These are phyloP conservation scores for Mycena metata DNA, from an alignment of 768 basidiomycete species.

Conservation along the genomic window DNA sequence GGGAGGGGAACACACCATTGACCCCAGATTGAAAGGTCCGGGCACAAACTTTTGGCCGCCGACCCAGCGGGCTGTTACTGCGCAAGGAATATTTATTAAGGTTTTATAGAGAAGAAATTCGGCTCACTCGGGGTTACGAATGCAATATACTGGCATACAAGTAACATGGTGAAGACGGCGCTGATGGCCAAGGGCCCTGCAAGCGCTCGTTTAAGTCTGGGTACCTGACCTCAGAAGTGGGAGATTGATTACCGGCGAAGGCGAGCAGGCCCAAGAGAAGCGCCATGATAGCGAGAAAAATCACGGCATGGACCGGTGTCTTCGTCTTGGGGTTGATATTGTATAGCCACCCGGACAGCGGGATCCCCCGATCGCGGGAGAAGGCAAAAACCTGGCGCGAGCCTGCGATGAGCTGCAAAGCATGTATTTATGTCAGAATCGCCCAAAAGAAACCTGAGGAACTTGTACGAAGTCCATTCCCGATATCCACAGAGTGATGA, in stretches of 20 bases:
- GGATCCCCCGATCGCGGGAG: slow-evolving; percentile 16
- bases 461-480: neutral
- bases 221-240: too few species aligned
- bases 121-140: slow-evolving; percentile 8
- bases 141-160: neutral
- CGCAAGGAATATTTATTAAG: too few species aligned
- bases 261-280: neutral
- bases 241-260: too few species aligned
- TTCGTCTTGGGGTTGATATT: neutral
- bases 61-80: neutral
- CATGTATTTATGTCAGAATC: neutral
- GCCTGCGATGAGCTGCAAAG: slow-evolving; percentile 17
- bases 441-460: neutral
- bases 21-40: slow-evolving; percentile 6
- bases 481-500: slow-evolving; percentile 60
- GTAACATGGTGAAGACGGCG: neutral
- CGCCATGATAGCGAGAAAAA: neutral
- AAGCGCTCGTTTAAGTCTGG: too few species aligned
- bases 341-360: neutral
- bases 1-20: neutral
- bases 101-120: too few species aligned
- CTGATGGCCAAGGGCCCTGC: slow-evolving; percentile 2
- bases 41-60: neutral
- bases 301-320: slow-evolving; percentile 7
- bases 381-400: slow-evolving; percentile 34